Evolutionary conservation across 2,329 filamentous ascomycete species (phyloP).

Genomic region (Diaporthe amygdali): DNA sequence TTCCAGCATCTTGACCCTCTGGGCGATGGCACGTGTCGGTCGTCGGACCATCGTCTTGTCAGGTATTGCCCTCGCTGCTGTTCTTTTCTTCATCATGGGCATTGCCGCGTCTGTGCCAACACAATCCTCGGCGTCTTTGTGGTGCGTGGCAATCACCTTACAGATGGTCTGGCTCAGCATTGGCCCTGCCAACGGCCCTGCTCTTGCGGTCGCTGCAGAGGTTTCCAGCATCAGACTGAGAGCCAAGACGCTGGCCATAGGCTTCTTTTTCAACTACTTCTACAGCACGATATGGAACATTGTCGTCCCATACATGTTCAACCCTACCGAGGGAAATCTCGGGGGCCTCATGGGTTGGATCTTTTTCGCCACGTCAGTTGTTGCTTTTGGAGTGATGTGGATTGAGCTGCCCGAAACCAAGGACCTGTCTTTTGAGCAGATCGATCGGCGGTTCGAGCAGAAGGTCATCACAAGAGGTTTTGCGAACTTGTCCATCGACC

Average conservation of each 20-base stretch:
- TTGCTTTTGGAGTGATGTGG: constrained; percentile 9
- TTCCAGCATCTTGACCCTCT: constrained; percentile 5
- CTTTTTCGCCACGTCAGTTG: constrained; percentile 2
- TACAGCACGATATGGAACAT: constrained; percentile 12
- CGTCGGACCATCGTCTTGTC: constrained; percentile 3
- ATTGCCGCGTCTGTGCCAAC: constrained; percentile 1
- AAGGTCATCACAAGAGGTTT: neutral
- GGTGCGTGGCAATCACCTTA: constrained; percentile 15
- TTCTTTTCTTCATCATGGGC: constrained; percentile 15
- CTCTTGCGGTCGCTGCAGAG: constrained; percentile 4
- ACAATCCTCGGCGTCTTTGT: constrained; percentile 1
- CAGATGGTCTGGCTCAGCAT: constrained; percentile 19
- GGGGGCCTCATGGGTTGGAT: constrained; percentile 9
- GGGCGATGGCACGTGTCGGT: constrained; percentile 7
- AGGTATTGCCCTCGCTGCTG: constrained; percentile 1
- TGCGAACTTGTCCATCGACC: neutral
- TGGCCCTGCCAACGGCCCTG: constrained; percentile 10
- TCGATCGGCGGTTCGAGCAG: constrained; percentile 4
- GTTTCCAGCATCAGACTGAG: constrained; percentile 10
- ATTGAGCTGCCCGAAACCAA: constrained; percentile 16
- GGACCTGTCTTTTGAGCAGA: constrained; percentile 5
- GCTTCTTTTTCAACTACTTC: constrained; percentile 22
- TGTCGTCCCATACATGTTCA: constrained; percentile 16
- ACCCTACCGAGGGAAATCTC: neutral
- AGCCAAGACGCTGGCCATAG: constrained; percentile 12